Percentiles rank a stretch among this genome's conserved stretches.
Evolutionary conservation across 1,284 basidiomycete genomes (phyloP).

Genomic region (Heterobasidion parviporum): DNA sequence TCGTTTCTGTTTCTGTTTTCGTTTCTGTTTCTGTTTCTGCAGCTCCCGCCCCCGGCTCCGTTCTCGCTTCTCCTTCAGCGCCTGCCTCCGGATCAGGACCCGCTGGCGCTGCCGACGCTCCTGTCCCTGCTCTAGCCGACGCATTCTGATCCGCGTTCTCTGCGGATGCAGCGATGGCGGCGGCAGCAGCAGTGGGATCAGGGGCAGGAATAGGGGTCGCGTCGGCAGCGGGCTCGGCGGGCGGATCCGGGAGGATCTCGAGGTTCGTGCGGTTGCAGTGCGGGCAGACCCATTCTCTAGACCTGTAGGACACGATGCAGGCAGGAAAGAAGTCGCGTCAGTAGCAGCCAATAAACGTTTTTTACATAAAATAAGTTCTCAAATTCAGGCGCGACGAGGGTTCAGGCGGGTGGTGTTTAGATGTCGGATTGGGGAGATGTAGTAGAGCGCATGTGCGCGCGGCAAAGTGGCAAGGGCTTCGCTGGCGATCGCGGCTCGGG

Average conservation of each 20-base stretch:
- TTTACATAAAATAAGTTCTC: not conserved
- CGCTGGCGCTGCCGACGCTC: not conserved
- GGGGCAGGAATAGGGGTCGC: not conserved
- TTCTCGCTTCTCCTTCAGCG: not conserved
- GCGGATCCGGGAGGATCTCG: constrained; percentile 62
- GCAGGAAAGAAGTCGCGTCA: not conserved
- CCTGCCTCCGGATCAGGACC: not conserved
- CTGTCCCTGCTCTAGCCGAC: too few relatives aligned
- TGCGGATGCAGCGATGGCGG: not conserved
- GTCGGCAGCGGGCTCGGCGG: not conserved
- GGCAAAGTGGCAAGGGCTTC: too few relatives aligned
- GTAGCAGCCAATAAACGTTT: not conserved
- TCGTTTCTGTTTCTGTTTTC: not conserved
- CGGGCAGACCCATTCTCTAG: constrained; percentile 76
- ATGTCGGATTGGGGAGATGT: too few relatives aligned
- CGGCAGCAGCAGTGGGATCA: not conserved
- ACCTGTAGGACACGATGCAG: constrained; percentile 35
- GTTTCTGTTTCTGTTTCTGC: not conserved
- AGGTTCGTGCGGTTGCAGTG: constrained; percentile 64
- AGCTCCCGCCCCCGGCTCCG: too few relatives aligned
- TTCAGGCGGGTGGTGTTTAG: too few relatives aligned
- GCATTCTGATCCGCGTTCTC: too few relatives aligned
- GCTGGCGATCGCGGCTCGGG: too few relatives aligned
- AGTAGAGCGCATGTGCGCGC: too few relatives aligned
- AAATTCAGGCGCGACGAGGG: too few relatives aligned